Conservation (phyloP, 257 asterid genomes). For the Lithospermum erythrorhizon region DNA sequence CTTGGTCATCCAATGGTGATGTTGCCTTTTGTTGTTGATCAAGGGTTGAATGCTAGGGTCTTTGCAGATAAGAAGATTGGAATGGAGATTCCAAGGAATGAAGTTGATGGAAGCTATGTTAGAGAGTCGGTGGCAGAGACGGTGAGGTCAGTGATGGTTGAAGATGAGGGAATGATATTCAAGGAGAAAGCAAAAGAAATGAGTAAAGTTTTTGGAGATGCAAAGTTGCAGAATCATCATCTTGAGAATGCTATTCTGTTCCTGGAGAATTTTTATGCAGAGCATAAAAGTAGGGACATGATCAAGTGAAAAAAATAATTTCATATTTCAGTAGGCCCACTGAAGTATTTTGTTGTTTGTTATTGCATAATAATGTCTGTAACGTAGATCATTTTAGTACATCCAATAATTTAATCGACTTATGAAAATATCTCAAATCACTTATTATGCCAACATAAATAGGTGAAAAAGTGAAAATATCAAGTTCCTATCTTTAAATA, state of each 20-base stretch:
- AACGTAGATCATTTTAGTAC: too few relatives aligned
- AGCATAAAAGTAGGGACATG: not conserved
- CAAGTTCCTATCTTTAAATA: too few relatives aligned
- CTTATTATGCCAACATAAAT: too few relatives aligned
- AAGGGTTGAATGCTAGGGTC: constrained; percentile 25
- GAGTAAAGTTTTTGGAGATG: constrained; percentile 8
- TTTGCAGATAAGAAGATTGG: constrained; percentile 13
- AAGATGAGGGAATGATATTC: constrained; percentile 1
- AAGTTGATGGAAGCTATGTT: constrained; percentile 12
- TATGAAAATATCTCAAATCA: too few relatives aligned
- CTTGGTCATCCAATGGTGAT: constrained; percentile 15
- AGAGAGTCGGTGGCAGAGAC: constrained; percentile 12
- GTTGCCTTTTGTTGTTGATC: constrained; percentile 21
- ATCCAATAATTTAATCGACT: too few relatives aligned
- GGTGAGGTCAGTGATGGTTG: constrained; percentile 10
- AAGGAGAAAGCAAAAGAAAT: constrained; percentile 10
- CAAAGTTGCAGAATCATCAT: not conserved
- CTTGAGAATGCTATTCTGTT: not conserved
- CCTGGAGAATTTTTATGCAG: not conserved
- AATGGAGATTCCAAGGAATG: constrained; percentile 5
- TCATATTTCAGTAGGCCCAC: too few relatives aligned
- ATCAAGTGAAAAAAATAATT: not conserved
- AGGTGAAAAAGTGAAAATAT: too few relatives aligned
- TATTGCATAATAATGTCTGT: too few relatives aligned
- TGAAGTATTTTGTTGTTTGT: too few relatives aligned